Conservation (phyloP, 1,284 basidiomycete genomes). For the Psilocybe mexicana region DNA sequence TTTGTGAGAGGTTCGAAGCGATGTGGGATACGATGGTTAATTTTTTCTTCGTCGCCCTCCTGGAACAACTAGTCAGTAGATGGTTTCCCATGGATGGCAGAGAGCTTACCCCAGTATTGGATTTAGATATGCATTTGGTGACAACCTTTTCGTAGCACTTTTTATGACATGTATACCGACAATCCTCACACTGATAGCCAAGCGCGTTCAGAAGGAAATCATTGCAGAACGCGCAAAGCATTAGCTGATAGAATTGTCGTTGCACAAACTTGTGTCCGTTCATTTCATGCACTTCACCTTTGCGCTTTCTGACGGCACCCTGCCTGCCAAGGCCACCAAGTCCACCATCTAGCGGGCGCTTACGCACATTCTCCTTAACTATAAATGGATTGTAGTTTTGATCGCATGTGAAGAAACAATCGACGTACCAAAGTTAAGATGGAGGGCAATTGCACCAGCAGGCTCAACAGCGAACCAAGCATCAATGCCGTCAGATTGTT, state of each 20-base stretch:
- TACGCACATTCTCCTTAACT: slow-evolving; percentile 97
- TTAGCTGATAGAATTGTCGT: slow-evolving; percentile 97
- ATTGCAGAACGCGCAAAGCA: slow-evolving; percentile 97
- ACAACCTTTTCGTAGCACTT: slow-evolving; percentile 99
- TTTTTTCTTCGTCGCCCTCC: slow-evolving; percentile 98
- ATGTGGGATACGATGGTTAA: slow-evolving; percentile 99
- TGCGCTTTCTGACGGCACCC: slow-evolving; percentile 96
- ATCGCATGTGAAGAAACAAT: neutral
- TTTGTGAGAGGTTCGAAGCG: slow-evolving; percentile 98
- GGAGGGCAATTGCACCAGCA: slow-evolving; percentile 88
- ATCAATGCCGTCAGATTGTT: slow-evolving; percentile 74
- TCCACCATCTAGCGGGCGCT: slow-evolving; percentile 88
- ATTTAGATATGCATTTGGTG: slow-evolving; percentile 99
- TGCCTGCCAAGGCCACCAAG: slow-evolving; percentile 91
- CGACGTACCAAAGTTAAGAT: slow-evolving; percentile 85
- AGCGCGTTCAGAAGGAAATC: slow-evolving; percentile 97
- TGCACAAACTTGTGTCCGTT: slow-evolving; percentile 99
- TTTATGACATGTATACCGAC: slow-evolving; percentile 98
- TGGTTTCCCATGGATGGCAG: neutral
- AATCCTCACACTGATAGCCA: slow-evolving; percentile 99
- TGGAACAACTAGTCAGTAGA: slow-evolving; percentile 31
- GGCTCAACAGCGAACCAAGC: slow-evolving; percentile 99
- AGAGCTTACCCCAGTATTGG: slow-evolving; percentile 81
- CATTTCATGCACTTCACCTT: slow-evolving; percentile 99
- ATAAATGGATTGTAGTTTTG: slow-evolving; percentile 2